phyloP scores from a whole-genome alignment of 176 grass and related monocot species.

The Oryza officinalis region DNA sequence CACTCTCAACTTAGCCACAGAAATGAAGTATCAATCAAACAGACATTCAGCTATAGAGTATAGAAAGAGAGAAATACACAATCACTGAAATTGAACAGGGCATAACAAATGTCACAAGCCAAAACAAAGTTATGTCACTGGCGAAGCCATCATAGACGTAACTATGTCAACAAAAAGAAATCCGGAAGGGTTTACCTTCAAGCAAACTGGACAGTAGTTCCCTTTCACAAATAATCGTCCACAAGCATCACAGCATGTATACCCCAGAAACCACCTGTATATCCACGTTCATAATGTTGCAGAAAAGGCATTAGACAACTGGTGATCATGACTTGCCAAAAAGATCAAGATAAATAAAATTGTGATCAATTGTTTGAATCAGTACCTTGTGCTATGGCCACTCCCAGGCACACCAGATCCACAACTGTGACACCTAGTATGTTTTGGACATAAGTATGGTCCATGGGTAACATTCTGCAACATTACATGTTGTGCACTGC shows the following conservation, averaged over 20 bases:
- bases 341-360: constrained; percentile 22
- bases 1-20: background rate
- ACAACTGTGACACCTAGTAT: constrained; percentile 98
- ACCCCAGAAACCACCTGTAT: constrained; percentile 96
- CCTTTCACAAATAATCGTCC: constrained; percentile 98
- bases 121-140: background rate
- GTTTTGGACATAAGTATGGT: constrained; percentile 93
- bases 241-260: constrained; percentile 98
- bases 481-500: constrained; percentile 25
- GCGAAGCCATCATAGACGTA: background rate
- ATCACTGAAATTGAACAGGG: constrained; percentile 2
- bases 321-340: constrained; percentile 18
- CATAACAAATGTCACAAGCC: background rate
- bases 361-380: constrained; percentile 5
- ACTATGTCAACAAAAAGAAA: constrained; percentile 7
- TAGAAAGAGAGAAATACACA: background rate
- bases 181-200: constrained; percentile 64
- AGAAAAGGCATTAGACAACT: constrained; percentile 1
- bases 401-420: constrained; percentile 96
- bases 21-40: constrained; percentile 19
- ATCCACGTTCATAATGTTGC: constrained; percentile 25
- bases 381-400: constrained; percentile 95
- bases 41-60: constrained; percentile 21
- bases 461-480: constrained; percentile 92
- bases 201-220: constrained; percentile 97